Percentiles rank a stretch among this genome's conserved stretches.
These are phyloP conservation scores for Chalciporus chontae DNA, from an alignment of 768 basidiomycete genomes.

Conservation along the genomic window DNA sequence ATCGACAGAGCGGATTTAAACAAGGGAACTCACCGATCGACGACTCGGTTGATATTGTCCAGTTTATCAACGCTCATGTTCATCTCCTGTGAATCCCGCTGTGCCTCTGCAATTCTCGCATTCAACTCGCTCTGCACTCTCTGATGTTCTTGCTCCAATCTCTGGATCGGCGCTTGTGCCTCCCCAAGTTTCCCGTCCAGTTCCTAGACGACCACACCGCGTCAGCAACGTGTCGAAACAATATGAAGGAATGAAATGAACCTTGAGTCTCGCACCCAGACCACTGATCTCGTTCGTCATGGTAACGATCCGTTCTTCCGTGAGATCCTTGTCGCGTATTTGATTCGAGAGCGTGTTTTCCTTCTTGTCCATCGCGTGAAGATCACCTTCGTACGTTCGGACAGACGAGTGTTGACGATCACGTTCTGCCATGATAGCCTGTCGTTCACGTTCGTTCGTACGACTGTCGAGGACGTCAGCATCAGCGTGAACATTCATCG, in stretches of 20 bases:
- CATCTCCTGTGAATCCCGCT: slow-evolving; percentile 57
- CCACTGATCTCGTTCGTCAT: slow-evolving; percentile 56
- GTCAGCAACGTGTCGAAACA: background rate
- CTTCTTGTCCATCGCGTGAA: slow-evolving; percentile 61
- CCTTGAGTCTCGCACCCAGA: slow-evolving; percentile 49
- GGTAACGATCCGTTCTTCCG: slow-evolving; percentile 53
- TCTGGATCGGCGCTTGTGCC: slow-evolving; percentile 62
- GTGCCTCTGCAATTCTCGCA: slow-evolving; percentile 47
- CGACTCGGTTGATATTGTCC: slow-evolving; percentile 51
- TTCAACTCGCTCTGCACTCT: slow-evolving; percentile 48
- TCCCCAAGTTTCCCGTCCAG: slow-evolving; percentile 58
- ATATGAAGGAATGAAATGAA: slow-evolving; percentile 15
- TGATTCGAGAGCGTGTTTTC: slow-evolving; percentile 55
- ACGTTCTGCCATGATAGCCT: slow-evolving; percentile 51
- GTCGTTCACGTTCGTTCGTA: slow-evolving; percentile 60
- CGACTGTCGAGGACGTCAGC: slow-evolving; percentile 41
- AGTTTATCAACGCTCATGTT: slow-evolving; percentile 63
- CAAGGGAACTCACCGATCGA: slow-evolving; percentile 52
- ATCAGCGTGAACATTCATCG: background rate
- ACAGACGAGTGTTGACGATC: slow-evolving; percentile 55
- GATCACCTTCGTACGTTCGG: slow-evolving; percentile 53
- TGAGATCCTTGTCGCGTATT: slow-evolving; percentile 52
- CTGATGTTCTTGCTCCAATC: slow-evolving; percentile 54
- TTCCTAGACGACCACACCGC: slow-evolving; percentile 41
- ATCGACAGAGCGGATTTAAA: too few relatives aligned